These are phyloP conservation scores for Teratosphaeria epicoccoides DNA, from an alignment of 2,329 filamentous ascomycete species.

Conservation along the genomic window DNA sequence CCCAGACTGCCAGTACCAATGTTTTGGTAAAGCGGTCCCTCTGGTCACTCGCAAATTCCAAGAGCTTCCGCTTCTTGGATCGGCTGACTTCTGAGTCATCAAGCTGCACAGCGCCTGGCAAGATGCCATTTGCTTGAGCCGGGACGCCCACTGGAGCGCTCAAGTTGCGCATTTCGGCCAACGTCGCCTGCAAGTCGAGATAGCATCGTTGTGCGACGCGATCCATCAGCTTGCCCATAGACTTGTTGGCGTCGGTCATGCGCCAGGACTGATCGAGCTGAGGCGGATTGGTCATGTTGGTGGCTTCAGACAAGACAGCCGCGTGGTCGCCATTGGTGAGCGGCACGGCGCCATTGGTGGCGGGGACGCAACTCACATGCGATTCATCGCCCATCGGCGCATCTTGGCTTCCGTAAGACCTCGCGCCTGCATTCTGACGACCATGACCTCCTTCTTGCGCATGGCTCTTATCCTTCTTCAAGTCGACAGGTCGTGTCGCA, in stretches of 20 bases:
- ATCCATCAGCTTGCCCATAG: slow-evolving; percentile 62
- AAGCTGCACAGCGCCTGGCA: slow-evolving; percentile 3
- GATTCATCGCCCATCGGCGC: slow-evolving; percentile 1
- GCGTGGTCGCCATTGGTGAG: slow-evolving; percentile 11
- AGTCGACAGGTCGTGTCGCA: slow-evolving; percentile 26
- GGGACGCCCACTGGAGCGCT: slow-evolving; percentile 46
- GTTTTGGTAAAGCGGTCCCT: slow-evolving; percentile 89
- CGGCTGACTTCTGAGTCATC: slow-evolving; percentile 56
- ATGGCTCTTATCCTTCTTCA: slow-evolving; percentile 23
- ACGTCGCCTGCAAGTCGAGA: slow-evolving; percentile 60
- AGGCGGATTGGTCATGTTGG: slow-evolving; percentile 29
- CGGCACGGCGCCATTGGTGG: slow-evolving; percentile 6
- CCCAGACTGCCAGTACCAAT: slow-evolving; percentile 84
- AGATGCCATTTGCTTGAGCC: slow-evolving; percentile 34
- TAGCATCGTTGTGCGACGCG: slow-evolving; percentile 76
- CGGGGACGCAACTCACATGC: slow-evolving; percentile 5
- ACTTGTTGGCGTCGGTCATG: slow-evolving; percentile 64
- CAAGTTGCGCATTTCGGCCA: slow-evolving; percentile 52
- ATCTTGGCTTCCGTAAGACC: slow-evolving; percentile 11
- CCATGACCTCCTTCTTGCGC: slow-evolving; percentile 10
- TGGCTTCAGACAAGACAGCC: not conserved
- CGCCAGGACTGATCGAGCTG: slow-evolving; percentile 46
- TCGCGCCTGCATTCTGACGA: slow-evolving; percentile 7
- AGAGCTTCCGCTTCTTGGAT: slow-evolving; percentile 61
- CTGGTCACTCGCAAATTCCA: slow-evolving; percentile 68